These are phyloP conservation scores for Fraxinus greggii DNA, from an alignment of 305 asterid genomes.

Conservation along the genomic window DNA sequence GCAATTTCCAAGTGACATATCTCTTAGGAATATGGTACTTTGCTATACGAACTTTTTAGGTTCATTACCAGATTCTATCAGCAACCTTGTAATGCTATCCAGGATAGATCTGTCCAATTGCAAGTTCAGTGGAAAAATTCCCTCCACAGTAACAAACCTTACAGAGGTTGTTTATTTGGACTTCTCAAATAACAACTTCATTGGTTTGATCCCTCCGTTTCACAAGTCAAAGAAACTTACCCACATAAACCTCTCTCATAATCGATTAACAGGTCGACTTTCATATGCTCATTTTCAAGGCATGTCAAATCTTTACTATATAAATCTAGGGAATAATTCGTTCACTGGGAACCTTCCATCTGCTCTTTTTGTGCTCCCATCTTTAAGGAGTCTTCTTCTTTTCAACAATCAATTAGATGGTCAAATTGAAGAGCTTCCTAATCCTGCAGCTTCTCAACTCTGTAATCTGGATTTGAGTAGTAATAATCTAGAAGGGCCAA, in stretches of 20 bases:
- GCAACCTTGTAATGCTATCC: constrained; percentile 41
- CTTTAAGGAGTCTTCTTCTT: constrained; percentile 44
- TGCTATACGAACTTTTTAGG: constrained; percentile 54
- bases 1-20: constrained; percentile 23
- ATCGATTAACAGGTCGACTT: constrained; percentile 45
- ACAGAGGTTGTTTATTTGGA: constrained; percentile 41
- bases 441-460: constrained; percentile 19
- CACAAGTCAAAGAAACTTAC: constrained; percentile 33
- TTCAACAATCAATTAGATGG: constrained; percentile 50
- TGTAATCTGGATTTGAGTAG: constrained; percentile 26
- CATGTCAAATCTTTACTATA: constrained; percentile 28
- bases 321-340: constrained; percentile 39
- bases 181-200: constrained; percentile 47
- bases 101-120: constrained; percentile 39
- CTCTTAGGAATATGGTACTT: constrained; percentile 38
- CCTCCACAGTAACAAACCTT: constrained; percentile 37
- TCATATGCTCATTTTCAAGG: constrained; percentile 51
- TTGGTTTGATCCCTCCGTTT: constrained; percentile 46
- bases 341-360: constrained; percentile 47
- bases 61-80: constrained; percentile 45
- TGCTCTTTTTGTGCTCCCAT: constrained; percentile 47
- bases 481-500: constrained; percentile 26
- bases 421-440: constrained; percentile 23
- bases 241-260: constrained; percentile 51
- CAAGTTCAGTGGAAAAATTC: constrained; percentile 48